Conservation (phyloP, 2,329 filamentous ascomycete species). For the Parascedosporium putredinis region DNA sequence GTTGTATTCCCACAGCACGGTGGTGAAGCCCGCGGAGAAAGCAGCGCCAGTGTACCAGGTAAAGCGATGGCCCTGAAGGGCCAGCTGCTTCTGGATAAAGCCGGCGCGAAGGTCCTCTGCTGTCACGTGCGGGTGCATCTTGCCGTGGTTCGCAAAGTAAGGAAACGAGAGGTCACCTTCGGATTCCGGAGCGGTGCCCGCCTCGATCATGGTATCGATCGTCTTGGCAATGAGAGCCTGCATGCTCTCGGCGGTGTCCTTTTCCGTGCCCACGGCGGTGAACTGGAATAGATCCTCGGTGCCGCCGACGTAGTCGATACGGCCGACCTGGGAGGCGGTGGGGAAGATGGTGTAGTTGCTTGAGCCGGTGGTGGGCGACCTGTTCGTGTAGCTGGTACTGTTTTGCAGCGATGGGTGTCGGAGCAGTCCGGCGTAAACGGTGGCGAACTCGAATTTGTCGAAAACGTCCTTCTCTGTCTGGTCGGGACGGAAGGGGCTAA, state of each 20-base stretch:
- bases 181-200: conserved; percentile 16
- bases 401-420: conserved; percentile 16
- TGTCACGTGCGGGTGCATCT: conserved; percentile 24
- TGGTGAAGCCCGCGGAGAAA: conserved; percentile 22
- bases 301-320: conserved; percentile 20
- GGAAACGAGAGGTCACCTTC: neutral
- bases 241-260: conserved; percentile 14
- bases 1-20: conserved; percentile 23
- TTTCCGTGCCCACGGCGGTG: conserved; percentile 19
- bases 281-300: conserved; percentile 20
- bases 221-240: conserved; percentile 17
- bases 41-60: conserved; percentile 36
- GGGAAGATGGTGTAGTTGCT: conserved; percentile 18
- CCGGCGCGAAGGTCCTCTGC: conserved; percentile 24
- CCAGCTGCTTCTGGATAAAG: conserved; percentile 29
- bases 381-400: conserved; percentile 14
- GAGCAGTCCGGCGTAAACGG: conserved; percentile 17
- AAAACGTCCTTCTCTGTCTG: conserved; percentile 14
- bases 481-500: conserved; percentile 14
- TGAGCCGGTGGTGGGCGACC: conserved; percentile 11
- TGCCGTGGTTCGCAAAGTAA: conserved; percentile 19
- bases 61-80: conserved; percentile 29
- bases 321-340: conserved; percentile 13
- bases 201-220: conserved; percentile 19
- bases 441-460: conserved; percentile 13